These are phyloP conservation scores for Globisporangium alternatum DNA, from an alignment of 352 stramenopile species.

Conservation along the genomic window DNA sequence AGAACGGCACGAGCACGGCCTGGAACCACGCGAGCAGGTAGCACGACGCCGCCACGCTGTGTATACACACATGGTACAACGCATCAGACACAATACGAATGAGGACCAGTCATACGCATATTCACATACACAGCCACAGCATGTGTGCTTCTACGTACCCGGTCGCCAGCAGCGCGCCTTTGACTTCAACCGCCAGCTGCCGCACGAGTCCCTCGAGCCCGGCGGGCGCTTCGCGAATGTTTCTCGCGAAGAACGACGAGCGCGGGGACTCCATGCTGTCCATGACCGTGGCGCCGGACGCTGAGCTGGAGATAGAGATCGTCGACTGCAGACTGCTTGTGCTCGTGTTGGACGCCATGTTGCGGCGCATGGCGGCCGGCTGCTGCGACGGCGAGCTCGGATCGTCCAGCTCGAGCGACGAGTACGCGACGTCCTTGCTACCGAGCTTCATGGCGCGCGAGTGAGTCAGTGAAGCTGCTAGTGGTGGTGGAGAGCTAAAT, in stretches of 20 bases:
- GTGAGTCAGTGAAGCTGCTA: background rate
- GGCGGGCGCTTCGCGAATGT: conserved; percentile 37
- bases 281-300: conserved; percentile 3
- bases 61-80: background rate
- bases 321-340: conserved; percentile 49
- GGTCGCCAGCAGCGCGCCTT: conserved; percentile 77
- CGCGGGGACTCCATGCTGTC: conserved; percentile 13
- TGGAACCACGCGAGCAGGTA: conserved; percentile 87
- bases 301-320: conserved; percentile 24
- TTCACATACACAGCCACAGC: background rate
- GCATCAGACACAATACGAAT: background rate
- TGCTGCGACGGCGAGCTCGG: conserved; percentile 25
- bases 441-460: conserved; percentile 50
- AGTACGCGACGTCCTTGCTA: conserved; percentile 74
- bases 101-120: background rate
- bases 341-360: conserved; percentile 23
- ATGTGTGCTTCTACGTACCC: conserved; percentile 32
- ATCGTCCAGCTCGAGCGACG: conserved; percentile 73
- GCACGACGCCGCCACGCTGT: conserved; percentile 63
- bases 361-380: conserved; percentile 25
- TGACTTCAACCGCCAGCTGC: conserved; percentile 74
- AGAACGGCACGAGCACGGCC: conserved; percentile 82
- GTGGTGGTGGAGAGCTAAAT: background rate
- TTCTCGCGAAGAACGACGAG: conserved; percentile 7
- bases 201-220: conserved; percentile 64